A percentile compares a stretch with the other conserved stretches of the same genome.
Evolutionary conservation across 1,284 basidiomycete species (phyloP).

Genomic region (Cryptococcus sp.): DNA sequence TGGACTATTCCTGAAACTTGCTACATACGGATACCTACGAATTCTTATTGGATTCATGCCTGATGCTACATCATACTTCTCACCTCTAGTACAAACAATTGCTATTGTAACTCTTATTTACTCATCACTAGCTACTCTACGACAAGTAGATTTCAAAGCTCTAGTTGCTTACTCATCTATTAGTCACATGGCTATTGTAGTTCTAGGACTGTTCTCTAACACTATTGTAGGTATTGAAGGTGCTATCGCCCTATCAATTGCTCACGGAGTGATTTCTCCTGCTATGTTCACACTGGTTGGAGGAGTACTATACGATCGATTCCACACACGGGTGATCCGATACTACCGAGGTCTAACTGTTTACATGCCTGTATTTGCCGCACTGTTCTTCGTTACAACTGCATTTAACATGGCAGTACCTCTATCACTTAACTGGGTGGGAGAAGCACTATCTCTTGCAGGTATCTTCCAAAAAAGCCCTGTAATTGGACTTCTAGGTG

Average conservation of each 20-base stretch:
- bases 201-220: slow-evolving; percentile 44
- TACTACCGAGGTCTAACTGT: slow-evolving; percentile 43
- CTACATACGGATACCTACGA: slow-evolving; percentile 40
- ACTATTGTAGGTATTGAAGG: slow-evolving; percentile 45
- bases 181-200: slow-evolving; percentile 40
- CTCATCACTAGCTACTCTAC: slow-evolving; percentile 38
- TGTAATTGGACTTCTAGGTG: slow-evolving; percentile 30
- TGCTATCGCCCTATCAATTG: slow-evolving; percentile 40
- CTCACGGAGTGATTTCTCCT: slow-evolving; percentile 42
- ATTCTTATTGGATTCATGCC: slow-evolving; percentile 41
- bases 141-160: slow-evolving; percentile 42
- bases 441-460: slow-evolving; percentile 37
- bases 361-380: slow-evolving; percentile 42
- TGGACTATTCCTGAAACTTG: slow-evolving; percentile 36
- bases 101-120: slow-evolving; percentile 41
- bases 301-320: slow-evolving; percentile 38
- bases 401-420: slow-evolving; percentile 41
- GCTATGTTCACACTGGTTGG: slow-evolving; percentile 42
- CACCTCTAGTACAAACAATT: slow-evolving; percentile 42
- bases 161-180: slow-evolving; percentile 45
- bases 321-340: slow-evolving; percentile 41
- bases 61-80: slow-evolving; percentile 39
- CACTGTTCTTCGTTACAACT: slow-evolving; percentile 40
- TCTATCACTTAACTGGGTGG: slow-evolving; percentile 40
- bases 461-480: slow-evolving; percentile 37